Percentiles rank a stretch among this genome's conserved stretches.
phyloP scores from a whole-genome alignment of 1,139 yeast genomes.

The Lodderomyces orthopsilosis region DNA sequence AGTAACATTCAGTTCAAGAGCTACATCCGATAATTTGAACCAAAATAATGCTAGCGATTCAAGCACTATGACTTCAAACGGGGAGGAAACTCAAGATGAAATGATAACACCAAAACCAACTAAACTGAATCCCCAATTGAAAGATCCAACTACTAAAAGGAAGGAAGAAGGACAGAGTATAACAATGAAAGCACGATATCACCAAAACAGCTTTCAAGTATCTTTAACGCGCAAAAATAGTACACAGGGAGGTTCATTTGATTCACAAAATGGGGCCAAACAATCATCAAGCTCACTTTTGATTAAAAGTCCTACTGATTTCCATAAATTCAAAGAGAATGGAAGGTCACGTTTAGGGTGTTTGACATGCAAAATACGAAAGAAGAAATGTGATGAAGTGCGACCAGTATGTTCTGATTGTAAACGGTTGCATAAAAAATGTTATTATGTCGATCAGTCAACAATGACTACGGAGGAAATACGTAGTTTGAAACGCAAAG shows the following conservation, averaged over 20 bases:
- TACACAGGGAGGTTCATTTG: not conserved
- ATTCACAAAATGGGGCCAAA: not conserved
- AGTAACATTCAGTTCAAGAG: slow-evolving; percentile 3
- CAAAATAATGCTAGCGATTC: not conserved
- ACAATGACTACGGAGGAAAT: slow-evolving; percentile 29
- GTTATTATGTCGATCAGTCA: slow-evolving; percentile 40
- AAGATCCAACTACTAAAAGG: not conserved
- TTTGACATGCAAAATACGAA: slow-evolving; percentile 65
- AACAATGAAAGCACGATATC: not conserved
- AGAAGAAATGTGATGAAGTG: slow-evolving; percentile 69
- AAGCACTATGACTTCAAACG: not conserved
- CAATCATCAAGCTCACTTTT: not conserved
- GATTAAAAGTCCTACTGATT: slow-evolving; percentile 14
- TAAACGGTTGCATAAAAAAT: slow-evolving; percentile 48
- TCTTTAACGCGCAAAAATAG: not conserved
- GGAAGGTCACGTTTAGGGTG: slow-evolving; percentile 58
- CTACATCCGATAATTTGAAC: not conserved
- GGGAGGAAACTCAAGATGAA: not conserved
- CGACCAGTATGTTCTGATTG: slow-evolving; percentile 64
- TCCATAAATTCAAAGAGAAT: slow-evolving; percentile 13
- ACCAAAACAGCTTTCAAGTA: not conserved
- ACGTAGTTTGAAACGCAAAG: slow-evolving; percentile 22
- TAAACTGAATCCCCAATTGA: not conserved
- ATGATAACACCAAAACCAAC: not conserved
- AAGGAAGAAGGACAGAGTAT: not conserved